Evolutionary conservation across 306 rosid genomes (phyloP).

Genomic region (Begonia masoniana): DNA sequence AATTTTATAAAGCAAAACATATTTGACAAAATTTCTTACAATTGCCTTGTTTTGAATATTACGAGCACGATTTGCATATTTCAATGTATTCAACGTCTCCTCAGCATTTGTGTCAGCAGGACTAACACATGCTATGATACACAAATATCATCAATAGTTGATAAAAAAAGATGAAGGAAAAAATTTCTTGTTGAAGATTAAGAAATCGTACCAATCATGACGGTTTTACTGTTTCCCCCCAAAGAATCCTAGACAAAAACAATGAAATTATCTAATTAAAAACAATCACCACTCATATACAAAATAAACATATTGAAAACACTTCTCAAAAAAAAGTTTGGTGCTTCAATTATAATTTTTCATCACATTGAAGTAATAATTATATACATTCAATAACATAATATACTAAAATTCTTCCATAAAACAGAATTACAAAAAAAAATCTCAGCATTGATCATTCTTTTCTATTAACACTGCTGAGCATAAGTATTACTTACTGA

Average conservation of each 20-base stretch:
- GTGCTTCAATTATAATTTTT: too few species aligned
- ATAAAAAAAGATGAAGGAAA: not conserved
- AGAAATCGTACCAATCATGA: conserved; percentile 78
- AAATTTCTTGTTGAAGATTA: conserved; percentile 4
- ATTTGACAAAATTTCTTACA: conserved; percentile 35
- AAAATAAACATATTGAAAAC: too few species aligned
- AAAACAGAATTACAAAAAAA: too few species aligned
- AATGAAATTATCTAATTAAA: too few species aligned
- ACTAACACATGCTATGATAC: conserved; percentile 77
- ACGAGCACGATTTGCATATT: conserved; percentile 98
- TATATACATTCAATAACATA: not conserved
- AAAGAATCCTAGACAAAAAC: conserved; percentile 54
- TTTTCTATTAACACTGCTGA: too few species aligned
- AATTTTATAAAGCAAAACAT: not conserved
- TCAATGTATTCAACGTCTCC: conserved; percentile 89
- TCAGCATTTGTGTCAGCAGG: conserved; percentile 99
- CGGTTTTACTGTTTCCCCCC: conserved; percentile 97
- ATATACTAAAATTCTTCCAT: too few species aligned
- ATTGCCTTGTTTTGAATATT: conserved; percentile 94
- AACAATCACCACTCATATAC: too few species aligned
- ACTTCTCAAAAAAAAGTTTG: too few species aligned
- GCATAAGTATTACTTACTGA: too few species aligned
- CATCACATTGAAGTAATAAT: too few species aligned
- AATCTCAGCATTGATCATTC: too few species aligned
- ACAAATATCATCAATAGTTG: conserved; percentile 6